These are phyloP conservation scores for Tetrapisispora phaffii DNA, from an alignment of 805 yeast species.

Conservation along the genomic window DNA sequence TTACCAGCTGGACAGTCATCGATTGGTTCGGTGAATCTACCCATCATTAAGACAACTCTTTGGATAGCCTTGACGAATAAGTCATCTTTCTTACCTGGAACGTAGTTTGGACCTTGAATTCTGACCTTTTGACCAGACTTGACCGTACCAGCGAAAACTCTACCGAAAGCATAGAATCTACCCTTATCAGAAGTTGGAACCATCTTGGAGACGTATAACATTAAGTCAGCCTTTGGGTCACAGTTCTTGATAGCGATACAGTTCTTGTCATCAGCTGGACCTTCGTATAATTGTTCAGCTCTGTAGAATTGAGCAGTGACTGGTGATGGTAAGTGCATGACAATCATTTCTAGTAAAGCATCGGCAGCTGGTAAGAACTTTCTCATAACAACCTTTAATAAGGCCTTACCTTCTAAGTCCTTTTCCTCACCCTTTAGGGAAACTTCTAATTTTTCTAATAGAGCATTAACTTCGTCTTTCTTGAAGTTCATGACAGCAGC, in stretches of 20 bases:
- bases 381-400: slow-evolving; percentile 96
- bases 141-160: slow-evolving; percentile 99
- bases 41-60: slow-evolving; percentile 99
- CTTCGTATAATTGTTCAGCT: slow-evolving; percentile 97
- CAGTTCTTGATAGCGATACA: slow-evolving; percentile 91
- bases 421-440: slow-evolving; percentile 88
- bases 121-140: slow-evolving; percentile 97
- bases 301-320: slow-evolving; percentile 97
- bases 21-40: slow-evolving; percentile 91
- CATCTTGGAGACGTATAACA: slow-evolving; percentile 99
- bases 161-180: slow-evolving; percentile 99
- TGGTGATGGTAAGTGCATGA: slow-evolving; percentile 96
- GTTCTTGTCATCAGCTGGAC: slow-evolving; percentile 87
- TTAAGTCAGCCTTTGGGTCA: slow-evolving; percentile 94
- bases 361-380: slow-evolving; percentile 99
- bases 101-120: slow-evolving; percentile 99
- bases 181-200: slow-evolving; percentile 99
- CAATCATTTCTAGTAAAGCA: slow-evolving; percentile 96
- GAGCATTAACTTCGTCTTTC: slow-evolving; percentile 87
- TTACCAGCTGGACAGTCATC: slow-evolving; percentile 99
- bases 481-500: slow-evolving; percentile 96
- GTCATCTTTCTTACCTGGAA: slow-evolving; percentile 95
- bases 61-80: slow-evolving; percentile 92
- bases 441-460: slow-evolving; percentile 88
- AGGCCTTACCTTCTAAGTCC: slow-evolving; percentile 96